Conservation (phyloP, 805 yeast species). For the Tetrapisispora taiwanensis region DNA sequence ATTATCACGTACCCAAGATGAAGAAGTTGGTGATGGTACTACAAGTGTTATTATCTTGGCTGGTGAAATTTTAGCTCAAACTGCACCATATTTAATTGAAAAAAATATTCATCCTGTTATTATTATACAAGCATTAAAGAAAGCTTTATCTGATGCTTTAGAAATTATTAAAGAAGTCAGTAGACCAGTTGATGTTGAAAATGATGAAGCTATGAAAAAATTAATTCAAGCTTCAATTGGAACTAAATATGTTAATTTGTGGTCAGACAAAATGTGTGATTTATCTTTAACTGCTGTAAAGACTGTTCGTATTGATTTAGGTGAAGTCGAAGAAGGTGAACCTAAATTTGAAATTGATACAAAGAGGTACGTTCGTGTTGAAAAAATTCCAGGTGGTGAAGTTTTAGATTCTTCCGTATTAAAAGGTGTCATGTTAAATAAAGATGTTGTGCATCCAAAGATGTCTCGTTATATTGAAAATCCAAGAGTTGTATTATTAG, state of each 20-base stretch:
- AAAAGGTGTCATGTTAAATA: slow-evolving; percentile 86
- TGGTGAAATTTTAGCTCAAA: slow-evolving; percentile 92
- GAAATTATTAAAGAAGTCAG: slow-evolving; percentile 78
- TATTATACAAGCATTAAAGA: slow-evolving; percentile 86
- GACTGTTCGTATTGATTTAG: slow-evolving; percentile 57
- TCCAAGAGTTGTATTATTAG: slow-evolving; percentile 81
- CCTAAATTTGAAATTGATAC: slow-evolving; percentile 74
- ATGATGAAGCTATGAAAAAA: slow-evolving; percentile 79
- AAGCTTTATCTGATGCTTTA: slow-evolving; percentile 83
- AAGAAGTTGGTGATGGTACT: slow-evolving; percentile 98
- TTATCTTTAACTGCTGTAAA: slow-evolving; percentile 81
- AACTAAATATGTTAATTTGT: slow-evolving; percentile 82
- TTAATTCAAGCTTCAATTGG: slow-evolving; percentile 89
- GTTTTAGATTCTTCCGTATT: slow-evolving; percentile 80
- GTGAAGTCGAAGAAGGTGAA: slow-evolving; percentile 35
- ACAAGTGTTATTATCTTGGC: slow-evolving; percentile 95
- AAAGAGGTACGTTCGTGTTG: slow-evolving; percentile 86
- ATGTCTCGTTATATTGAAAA: slow-evolving; percentile 85
- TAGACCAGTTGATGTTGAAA: slow-evolving; percentile 68
- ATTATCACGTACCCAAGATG: slow-evolving; percentile 93
- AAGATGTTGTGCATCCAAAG: slow-evolving; percentile 97
- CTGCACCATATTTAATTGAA: slow-evolving; percentile 81
- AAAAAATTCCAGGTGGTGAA: slow-evolving; percentile 97
- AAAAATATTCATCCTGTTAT: slow-evolving; percentile 95
- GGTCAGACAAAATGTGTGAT: slow-evolving; percentile 87